These are phyloP conservation scores for Coemansia sp. DNA, from an alignment of 192 early-diverging fungal species.

Conservation along the genomic window DNA sequence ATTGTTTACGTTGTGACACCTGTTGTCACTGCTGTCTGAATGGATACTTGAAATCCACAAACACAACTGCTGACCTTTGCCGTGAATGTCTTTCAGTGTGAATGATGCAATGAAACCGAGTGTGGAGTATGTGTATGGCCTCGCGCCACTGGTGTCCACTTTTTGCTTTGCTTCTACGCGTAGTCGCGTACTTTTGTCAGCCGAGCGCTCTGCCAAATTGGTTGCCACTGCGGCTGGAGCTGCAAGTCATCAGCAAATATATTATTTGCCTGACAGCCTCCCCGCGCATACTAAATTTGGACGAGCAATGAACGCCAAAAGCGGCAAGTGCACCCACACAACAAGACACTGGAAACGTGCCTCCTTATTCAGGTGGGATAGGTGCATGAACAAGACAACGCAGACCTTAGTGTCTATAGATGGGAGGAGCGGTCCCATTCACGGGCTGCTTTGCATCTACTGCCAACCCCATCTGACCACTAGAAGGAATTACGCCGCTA, in stretches of 20 bases:
- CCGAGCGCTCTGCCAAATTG: background rate
- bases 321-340: constrained; percentile 4
- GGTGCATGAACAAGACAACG: background rate
- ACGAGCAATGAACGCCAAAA: background rate
- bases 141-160: constrained; percentile 1
- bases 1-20: background rate
- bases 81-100: background rate
- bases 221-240: constrained; percentile 4
- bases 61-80: background rate
- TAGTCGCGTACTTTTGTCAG: background rate
- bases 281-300: constrained; percentile 9
- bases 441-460: background rate
- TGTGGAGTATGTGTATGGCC: constrained; percentile 5
- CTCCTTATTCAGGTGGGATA: background rate
- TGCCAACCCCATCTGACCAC: too few relatives aligned
- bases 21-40: constrained; percentile 14
- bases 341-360: background rate
- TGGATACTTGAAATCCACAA: constrained; percentile 3
- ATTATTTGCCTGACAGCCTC: background rate
- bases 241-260: background rate
- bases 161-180: background rate
- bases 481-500: constrained; percentile 16
- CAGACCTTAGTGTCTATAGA: constrained; percentile 7
- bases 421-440: constrained; percentile 1
- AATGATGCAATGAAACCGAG: background rate